These are phyloP conservation scores for Schizopora paradoxa DNA, from an alignment of 1,284 basidiomycete species.

Conservation along the genomic window DNA sequence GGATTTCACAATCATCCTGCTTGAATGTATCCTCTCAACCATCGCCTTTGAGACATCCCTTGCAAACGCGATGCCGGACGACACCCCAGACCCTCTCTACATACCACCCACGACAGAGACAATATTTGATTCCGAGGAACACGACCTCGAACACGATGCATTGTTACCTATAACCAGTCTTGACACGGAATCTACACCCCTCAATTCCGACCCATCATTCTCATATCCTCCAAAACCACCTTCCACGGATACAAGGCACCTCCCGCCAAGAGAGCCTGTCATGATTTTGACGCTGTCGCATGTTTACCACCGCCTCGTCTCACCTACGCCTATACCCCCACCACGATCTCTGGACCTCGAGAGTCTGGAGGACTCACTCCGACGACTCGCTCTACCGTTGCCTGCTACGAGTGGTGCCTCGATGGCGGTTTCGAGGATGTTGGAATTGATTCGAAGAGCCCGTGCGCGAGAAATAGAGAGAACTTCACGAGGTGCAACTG, in stretches of 20 bases:
- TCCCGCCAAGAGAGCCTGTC: too few relatives aligned
- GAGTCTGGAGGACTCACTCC: too few relatives aligned
- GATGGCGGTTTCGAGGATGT: background rate
- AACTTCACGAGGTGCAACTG: slow-evolving; percentile 4
- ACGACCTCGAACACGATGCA: background rate
- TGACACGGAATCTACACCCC: too few relatives aligned
- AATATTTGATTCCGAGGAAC: background rate
- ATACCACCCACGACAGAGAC: too few relatives aligned
- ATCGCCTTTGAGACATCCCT: slow-evolving; percentile 60
- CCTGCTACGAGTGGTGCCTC: slow-evolving; percentile 9
- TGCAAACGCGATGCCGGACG: slow-evolving; percentile 26
- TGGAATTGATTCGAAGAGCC: too few relatives aligned
- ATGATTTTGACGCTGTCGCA: too few relatives aligned
- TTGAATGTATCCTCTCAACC: slow-evolving; percentile 58
- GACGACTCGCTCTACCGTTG: slow-evolving; percentile 9
- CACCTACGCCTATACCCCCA: slow-evolving; percentile 40
- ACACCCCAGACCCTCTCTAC: slow-evolving; percentile 31
- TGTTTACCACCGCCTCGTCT: slow-evolving; percentile 51
- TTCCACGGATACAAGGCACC: slow-evolving; percentile 22
- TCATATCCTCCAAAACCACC: slow-evolving; percentile 17
- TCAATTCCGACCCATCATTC: too few relatives aligned
- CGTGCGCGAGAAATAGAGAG: background rate
- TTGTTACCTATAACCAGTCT: too few relatives aligned
- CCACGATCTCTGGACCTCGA: too few relatives aligned
- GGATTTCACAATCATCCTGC: slow-evolving; percentile 58